These are phyloP conservation scores for Tolypocladium tundrense DNA, from an alignment of 2,329 filamentous ascomycete species.

Conservation along the genomic window DNA sequence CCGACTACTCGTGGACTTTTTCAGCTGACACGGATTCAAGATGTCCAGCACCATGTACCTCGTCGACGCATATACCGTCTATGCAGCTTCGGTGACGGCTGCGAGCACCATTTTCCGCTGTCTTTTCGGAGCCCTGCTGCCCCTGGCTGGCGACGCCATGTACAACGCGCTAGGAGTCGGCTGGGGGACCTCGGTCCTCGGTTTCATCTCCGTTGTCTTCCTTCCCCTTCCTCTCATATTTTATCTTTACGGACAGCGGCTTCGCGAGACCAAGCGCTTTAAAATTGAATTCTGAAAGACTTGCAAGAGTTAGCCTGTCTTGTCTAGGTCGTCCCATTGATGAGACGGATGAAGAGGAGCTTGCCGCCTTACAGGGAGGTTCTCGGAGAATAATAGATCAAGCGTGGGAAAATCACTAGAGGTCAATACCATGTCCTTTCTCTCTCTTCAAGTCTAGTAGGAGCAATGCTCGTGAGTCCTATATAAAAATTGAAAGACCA, in stretches of 20 bases:
- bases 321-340: too few species aligned
- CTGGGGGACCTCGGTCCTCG: not conserved
- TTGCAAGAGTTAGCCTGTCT: not conserved
- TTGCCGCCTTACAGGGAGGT: not conserved
- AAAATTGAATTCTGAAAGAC: not conserved
- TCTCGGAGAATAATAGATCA: not conserved
- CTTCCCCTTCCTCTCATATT: not conserved
- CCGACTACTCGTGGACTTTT: not conserved
- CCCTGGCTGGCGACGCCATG: not conserved
- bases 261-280: not conserved
- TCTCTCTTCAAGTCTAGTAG: not conserved
- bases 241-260: not conserved
- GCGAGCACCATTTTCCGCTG: not conserved
- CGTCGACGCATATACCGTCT: not conserved
- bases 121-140: not conserved
- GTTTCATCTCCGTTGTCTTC: not conserved
- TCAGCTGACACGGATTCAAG: not conserved
- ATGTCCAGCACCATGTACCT: not conserved
- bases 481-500: too few species aligned
- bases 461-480: not conserved
- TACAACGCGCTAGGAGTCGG: not conserved
- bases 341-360: not conserved
- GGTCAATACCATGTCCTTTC: too few species aligned
- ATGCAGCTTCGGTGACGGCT: not conserved
- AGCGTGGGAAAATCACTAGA: not conserved